Evolutionary conservation across 306 rosid species (phyloP).

Genomic region (Sesbania bispinosa): DNA sequence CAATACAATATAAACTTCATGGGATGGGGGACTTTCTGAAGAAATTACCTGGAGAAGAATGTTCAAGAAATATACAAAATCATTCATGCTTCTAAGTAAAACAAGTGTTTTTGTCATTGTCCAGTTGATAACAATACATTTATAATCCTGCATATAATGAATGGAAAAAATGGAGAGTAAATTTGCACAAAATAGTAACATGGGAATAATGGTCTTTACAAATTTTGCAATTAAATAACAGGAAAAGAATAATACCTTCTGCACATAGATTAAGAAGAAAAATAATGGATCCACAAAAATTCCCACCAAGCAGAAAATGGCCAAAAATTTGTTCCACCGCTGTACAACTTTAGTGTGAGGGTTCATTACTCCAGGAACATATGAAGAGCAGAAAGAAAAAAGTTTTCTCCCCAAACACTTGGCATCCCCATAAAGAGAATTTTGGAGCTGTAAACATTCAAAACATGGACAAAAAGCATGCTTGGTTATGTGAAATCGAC

Average conservation of each 20-base stretch:
- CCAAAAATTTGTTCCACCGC: conserved; percentile 58
- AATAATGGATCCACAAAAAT: conserved; percentile 63
- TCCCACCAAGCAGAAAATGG: conserved; percentile 53
- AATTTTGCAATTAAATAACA: background rate
- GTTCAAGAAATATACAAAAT: conserved; percentile 49
- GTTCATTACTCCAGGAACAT: conserved; percentile 57
- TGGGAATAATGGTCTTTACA: background rate
- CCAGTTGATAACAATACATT: conserved; percentile 46
- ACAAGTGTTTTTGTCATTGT: conserved; percentile 38
- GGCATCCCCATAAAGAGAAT: background rate
- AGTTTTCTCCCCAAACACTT: background rate
- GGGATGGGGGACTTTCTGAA: background rate
- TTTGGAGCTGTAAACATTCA: conserved; percentile 32
- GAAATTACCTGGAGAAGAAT: conserved; percentile 62
- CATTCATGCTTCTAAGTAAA: conserved; percentile 55
- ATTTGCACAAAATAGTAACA: background rate
- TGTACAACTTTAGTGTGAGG: conserved; percentile 63
- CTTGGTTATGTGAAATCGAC: background rate
- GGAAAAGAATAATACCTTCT: conserved; percentile 27
- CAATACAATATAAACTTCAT: background rate
- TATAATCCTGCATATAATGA: conserved; percentile 33
- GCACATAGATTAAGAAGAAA: conserved; percentile 50
- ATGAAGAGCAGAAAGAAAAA: conserved; percentile 38
- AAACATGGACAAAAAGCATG: background rate
- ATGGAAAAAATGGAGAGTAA: background rate